phyloP scores from a whole-genome alignment of 1,284 basidiomycete genomes.

The Ceratobasidium sp. region DNA sequence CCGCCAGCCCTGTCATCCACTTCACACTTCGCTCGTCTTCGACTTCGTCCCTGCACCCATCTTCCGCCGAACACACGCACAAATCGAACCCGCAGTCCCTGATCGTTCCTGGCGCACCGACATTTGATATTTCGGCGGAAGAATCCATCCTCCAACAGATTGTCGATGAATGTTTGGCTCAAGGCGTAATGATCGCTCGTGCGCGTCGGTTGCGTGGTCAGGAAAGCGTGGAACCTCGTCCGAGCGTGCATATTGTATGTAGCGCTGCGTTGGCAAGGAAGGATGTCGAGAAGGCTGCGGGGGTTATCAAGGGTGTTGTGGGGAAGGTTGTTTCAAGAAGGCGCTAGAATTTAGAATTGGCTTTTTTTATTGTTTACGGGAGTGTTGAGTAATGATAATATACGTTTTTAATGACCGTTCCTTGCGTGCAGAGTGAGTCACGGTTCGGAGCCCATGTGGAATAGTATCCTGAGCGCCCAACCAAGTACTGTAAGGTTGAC shows the following conservation, averaged over 20 bases:
- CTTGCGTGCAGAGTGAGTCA: too few species aligned
- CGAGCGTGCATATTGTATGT: slow-evolving; percentile 89
- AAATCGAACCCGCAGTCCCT: slow-evolving; percentile 64
- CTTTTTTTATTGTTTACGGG: slow-evolving; percentile 25
- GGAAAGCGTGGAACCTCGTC: slow-evolving; percentile 84
- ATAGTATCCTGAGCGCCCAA: too few species aligned
- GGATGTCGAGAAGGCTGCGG: slow-evolving; percentile 91
- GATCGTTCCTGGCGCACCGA: slow-evolving; percentile 60
- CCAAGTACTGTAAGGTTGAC: too few species aligned
- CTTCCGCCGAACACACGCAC: slow-evolving; percentile 50
- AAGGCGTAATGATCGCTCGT: slow-evolving; percentile 86
- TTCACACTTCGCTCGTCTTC: slow-evolving; percentile 69
- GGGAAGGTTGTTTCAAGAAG: slow-evolving; percentile 75
- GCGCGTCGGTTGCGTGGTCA: slow-evolving; percentile 85
- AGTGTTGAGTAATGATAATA: slow-evolving; percentile 10
- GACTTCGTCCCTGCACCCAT: slow-evolving; percentile 56
- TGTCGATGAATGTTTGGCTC: slow-evolving; percentile 82
- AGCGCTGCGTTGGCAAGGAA: slow-evolving; percentile 85
- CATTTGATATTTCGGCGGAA: slow-evolving; percentile 76
- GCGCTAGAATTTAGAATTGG: slow-evolving; percentile 40
- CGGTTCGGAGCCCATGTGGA: too few species aligned
- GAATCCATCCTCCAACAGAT: slow-evolving; percentile 87
- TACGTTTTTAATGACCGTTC: too few species aligned
- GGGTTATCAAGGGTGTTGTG: slow-evolving; percentile 79
- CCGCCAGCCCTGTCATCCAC: slow-evolving; percentile 89